Conservation (phyloP, 2,329 filamentous ascomycete genomes). For the Pyrenochaeta sp. region DNA sequence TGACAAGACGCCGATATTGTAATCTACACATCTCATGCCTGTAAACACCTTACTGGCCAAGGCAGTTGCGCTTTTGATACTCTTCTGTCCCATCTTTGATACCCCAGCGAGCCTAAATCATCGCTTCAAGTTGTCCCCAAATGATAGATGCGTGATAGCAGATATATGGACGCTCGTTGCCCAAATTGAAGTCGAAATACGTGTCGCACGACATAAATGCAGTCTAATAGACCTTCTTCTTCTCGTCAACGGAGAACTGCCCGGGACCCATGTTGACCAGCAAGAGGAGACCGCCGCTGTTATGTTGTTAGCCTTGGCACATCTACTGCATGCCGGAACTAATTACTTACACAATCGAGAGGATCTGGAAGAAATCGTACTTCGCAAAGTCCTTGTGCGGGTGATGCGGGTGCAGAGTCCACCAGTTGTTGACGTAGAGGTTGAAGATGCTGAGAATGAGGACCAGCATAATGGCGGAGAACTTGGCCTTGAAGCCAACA, state of each 20-base stretch:
- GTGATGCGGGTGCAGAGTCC: conserved; percentile 98
- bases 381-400: conserved; percentile 99
- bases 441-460: conserved; percentile 97
- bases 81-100: conserved; percentile 5
- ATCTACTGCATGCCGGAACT: conserved; percentile 1
- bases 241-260: conserved; percentile 98
- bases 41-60: conserved; percentile 24
- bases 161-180: conserved; percentile 30
- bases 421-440: conserved; percentile 98
- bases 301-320: conserved; percentile 25
- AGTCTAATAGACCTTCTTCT: conserved; percentile 98
- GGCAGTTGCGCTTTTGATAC: conserved; percentile 22
- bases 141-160: conserved; percentile 29
- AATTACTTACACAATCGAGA: conserved; percentile 84
- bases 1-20: conserved; percentile 34
- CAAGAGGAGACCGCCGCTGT: conserved; percentile 85
- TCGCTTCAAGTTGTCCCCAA: conserved; percentile 13
- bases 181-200: conserved; percentile 27
- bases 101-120: conserved; percentile 10
- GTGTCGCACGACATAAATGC: conserved; percentile 21
- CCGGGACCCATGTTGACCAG: conserved; percentile 98
- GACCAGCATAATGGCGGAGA: conserved; percentile 93
- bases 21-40: conserved; percentile 41
- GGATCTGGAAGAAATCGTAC: conserved; percentile 99
- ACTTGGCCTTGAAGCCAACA: conserved; percentile 99